A percentile compares a stretch with the other conserved stretches of the same genome.
Conservation (phyloP, 2,329 filamentous ascomycete genomes). For the Teratosphaeria zuluensis region DNA sequence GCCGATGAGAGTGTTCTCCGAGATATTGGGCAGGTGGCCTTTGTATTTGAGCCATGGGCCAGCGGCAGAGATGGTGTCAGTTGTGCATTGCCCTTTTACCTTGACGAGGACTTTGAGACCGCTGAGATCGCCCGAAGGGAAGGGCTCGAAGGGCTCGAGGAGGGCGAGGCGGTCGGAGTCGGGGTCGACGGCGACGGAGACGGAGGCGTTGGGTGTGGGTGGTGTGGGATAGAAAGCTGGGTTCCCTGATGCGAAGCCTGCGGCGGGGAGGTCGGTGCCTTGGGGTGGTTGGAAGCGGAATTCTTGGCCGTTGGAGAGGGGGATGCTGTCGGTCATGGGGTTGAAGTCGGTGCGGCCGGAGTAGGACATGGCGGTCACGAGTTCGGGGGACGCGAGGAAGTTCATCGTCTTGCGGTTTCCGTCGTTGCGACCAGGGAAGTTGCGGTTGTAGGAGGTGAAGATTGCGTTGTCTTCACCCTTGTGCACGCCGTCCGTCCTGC, state of each 20-base stretch:
- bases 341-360: constrained; percentile 92
- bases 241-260: constrained; percentile 75
- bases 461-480: constrained; percentile 92
- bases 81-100: constrained; percentile 95
- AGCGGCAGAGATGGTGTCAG: constrained; percentile 94
- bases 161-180: constrained; percentile 84
- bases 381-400: constrained; percentile 91
- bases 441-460: constrained; percentile 94
- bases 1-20: constrained; percentile 92
- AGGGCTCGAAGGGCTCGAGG: constrained; percentile 80
- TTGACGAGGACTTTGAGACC: constrained; percentile 86
- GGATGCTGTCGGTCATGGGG: constrained; percentile 77
- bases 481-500: constrained; percentile 70
- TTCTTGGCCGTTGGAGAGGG: constrained; percentile 62
- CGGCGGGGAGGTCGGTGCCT: constrained; percentile 51
- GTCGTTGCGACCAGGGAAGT: constrained; percentile 94
- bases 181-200: constrained; percentile 69
- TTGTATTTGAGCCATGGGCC: constrained; percentile 99
- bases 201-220: constrained; percentile 59
- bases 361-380: constrained; percentile 94
- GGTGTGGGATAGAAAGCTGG: constrained; percentile 63
- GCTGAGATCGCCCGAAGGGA: constrained; percentile 62
- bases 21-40: constrained; percentile 95
- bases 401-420: constrained; percentile 97
- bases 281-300: constrained; percentile 77